These are phyloP conservation scores for Thermothelomyces thermophilus DNA, from an alignment of 2,329 filamentous ascomycete species.

Conservation along the genomic window DNA sequence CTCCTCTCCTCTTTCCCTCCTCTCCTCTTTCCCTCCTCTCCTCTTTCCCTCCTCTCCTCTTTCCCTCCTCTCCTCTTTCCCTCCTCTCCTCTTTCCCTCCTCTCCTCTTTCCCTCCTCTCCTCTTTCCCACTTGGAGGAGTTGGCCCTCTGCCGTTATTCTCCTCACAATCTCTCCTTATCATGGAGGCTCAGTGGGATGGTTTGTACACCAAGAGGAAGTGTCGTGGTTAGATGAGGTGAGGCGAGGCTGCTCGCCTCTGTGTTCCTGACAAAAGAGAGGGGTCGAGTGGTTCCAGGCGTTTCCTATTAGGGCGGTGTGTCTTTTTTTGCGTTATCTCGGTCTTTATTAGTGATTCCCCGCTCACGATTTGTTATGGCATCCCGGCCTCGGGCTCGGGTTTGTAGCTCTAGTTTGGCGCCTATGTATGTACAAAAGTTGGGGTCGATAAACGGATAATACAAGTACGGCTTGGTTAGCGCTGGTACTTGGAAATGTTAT, in stretches of 20 bases:
- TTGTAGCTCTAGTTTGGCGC: not conserved
- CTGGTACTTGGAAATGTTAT: too few relatives aligned
- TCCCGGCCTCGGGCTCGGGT: not conserved
- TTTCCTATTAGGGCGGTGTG: conserved; percentile 1
- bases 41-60: too few relatives aligned
- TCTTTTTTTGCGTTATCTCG: conserved; percentile 1
- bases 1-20: not conserved
- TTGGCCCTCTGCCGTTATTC: too few relatives aligned
- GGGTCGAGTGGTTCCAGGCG: not conserved
- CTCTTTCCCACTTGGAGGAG: too few relatives aligned
- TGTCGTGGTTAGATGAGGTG: not conserved
- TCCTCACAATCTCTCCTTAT: too few relatives aligned
- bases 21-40: not conserved
- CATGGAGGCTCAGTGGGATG: too few relatives aligned
- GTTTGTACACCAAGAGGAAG: too few relatives aligned
- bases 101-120: too few relatives aligned
- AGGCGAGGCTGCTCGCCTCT: not conserved
- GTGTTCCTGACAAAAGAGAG: not conserved
- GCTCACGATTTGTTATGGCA: conserved; percentile 24
- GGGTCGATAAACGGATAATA: not conserved
- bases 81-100: too few relatives aligned
- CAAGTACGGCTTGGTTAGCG: not conserved
- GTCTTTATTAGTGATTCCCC: conserved; percentile 20
- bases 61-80: too few relatives aligned
- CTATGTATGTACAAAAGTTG: not conserved